Percentiles rank a stretch among this genome's conserved stretches.
phyloP scores from a whole-genome alignment of 306 rosid genomes.

The Cotoneaster glaucophyllus region DNA sequence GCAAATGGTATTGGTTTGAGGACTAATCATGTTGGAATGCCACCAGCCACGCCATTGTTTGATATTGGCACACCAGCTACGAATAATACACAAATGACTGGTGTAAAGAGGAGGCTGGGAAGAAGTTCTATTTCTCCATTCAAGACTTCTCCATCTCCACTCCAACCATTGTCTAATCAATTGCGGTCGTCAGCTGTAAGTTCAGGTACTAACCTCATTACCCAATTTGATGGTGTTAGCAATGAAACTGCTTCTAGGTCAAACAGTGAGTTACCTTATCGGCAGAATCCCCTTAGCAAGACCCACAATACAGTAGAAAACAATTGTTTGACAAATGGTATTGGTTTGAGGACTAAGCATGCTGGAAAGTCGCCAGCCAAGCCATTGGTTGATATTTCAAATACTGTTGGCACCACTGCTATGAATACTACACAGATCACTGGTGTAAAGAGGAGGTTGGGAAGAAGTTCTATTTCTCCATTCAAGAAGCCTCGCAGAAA shows the following conservation, averaged over 20 bases:
- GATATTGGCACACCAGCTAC: conserved; percentile 33
- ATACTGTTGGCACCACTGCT: conserved; percentile 29
- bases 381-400: conserved; percentile 61
- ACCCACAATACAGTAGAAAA: conserved; percentile 7
- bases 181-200: conserved; percentile 30
- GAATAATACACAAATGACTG: conserved; percentile 20
- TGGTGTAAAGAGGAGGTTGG: conserved; percentile 57
- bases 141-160: conserved; percentile 46
- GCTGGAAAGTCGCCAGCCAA: conserved; percentile 29
- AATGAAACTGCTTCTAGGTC: conserved; percentile 24
- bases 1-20: conserved; percentile 31
- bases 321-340: conserved; percentile 28
- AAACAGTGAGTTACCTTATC: conserved; percentile 29
- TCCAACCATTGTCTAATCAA: conserved; percentile 28
- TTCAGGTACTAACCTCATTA: conserved; percentile 57
- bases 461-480: conserved; percentile 46
- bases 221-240: conserved; percentile 58
- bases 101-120: conserved; percentile 58
- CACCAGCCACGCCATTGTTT: conserved; percentile 40
- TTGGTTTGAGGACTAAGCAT: conserved; percentile 28
- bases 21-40: conserved; percentile 23
- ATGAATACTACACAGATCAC: conserved; percentile 22
- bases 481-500: conserved; percentile 77
- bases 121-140: conserved; percentile 54
- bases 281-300: conserved; percentile 22